These are phyloP conservation scores for Salinomyces thailandicus DNA, from an alignment of 2,329 filamentous ascomycete genomes.

Conservation along the genomic window DNA sequence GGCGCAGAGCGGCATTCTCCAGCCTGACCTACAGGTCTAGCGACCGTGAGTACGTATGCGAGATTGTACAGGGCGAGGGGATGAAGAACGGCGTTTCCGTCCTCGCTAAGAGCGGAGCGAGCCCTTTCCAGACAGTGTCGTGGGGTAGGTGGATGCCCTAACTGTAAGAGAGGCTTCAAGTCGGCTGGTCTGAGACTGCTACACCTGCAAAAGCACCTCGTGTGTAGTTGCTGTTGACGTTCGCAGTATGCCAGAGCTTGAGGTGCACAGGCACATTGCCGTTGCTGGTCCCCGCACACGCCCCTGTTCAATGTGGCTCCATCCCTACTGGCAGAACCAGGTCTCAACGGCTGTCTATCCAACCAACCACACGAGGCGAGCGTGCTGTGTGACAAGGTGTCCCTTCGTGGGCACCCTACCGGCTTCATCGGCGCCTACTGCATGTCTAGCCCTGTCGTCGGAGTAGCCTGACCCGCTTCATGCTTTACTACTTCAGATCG, in stretches of 20 bases:
- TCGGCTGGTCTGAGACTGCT: too few relatives aligned
- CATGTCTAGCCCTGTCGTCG: conserved; percentile 24
- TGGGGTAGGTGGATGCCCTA: conserved; percentile 4
- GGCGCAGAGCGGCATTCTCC: conserved; percentile 4
- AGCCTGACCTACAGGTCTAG: conserved; percentile 4
- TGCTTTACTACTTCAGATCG: conserved; percentile 15
- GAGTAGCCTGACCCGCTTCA: conserved; percentile 18
- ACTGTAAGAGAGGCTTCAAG: too few relatives aligned
- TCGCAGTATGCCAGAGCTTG: too few relatives aligned
- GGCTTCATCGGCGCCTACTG: conserved; percentile 20
- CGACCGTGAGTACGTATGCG: conserved; percentile 5
- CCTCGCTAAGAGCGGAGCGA: conserved; percentile 3
- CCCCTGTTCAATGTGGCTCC: conserved; percentile 17
- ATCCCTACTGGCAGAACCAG: conserved; percentile 14
- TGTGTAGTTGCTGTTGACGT: too few relatives aligned
- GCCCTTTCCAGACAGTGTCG: not conserved
- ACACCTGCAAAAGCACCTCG: too few relatives aligned
- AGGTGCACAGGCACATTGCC: conserved; percentile 16
- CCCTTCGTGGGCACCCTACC: conserved; percentile 14
- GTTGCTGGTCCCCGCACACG: conserved; percentile 21
- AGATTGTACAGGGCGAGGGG: conserved; percentile 6
- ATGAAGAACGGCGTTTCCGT: not conserved
- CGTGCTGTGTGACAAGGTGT: conserved; percentile 17
- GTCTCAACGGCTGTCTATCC: conserved; percentile 20
- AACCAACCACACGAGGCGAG: conserved; percentile 22